Base-by-base conservation (phyloP, 1,284 basidiomycete species). In the Veloporphyrellus conicus region DNA sequence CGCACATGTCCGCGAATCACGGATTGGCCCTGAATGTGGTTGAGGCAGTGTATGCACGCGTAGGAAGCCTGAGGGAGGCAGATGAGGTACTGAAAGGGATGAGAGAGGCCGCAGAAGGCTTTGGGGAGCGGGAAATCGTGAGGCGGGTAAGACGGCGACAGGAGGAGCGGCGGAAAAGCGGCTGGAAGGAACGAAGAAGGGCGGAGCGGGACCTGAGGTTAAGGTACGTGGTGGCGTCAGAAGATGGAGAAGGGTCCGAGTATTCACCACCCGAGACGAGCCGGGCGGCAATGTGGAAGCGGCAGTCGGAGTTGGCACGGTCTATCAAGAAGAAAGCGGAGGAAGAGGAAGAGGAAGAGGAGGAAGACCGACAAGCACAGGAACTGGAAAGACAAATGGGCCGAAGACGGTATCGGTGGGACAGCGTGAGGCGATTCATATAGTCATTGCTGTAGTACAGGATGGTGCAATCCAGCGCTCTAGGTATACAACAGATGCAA, bases 261-360 rank as follows among this genome's bases (percentile, higher is more conserved):
- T 66, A 67, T 50, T 50, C 39, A n/a, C 66, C 63, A 2, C 63
- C 63, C 2, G 53, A 60, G 50, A 66, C 56, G 27, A 66, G 59
- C 34, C 57, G 52, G 35, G 63, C 63, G 15, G 61, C 66, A 16
- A 35, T 49, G 40, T 67, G 63, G 54, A 68, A 55, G 22, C 54
- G 50, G 10, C 41, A 49, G 19, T 51, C 52, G 14, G 49, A 48
- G 34, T 35, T 35, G 37, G 10, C n/a, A 9, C 37, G 31, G 16
- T 14, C 27, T 10, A 20, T 1, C 0, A 33, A 33, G 23, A n/a
- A 41, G 42, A 31, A 31, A 31, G 29, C 11, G 6, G 38, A 12
- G 9, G 25, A 16, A 1, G 22, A 29, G 7, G 49, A 29, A 6
- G 33, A 34, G 1, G 35, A 42, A 3, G 40, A 3, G 15, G 23